These are phyloP conservation scores for Metschnikowia sp. DNA, from an alignment of 805 yeast genomes.

Conservation along the genomic window DNA sequence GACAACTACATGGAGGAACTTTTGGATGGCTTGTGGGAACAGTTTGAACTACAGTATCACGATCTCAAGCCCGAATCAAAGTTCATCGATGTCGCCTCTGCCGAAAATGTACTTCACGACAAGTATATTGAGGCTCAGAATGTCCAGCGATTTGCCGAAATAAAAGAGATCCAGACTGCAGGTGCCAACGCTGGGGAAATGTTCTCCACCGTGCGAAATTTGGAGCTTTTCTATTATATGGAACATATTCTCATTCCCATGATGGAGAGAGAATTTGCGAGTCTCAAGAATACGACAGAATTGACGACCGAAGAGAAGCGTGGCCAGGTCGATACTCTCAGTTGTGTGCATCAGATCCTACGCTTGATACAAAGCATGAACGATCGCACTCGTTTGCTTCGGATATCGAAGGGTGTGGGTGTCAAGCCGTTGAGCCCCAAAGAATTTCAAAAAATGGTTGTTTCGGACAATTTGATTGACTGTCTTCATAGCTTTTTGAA, in stretches of 20 bases:
- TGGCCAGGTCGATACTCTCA: slow-evolving; percentile 4
- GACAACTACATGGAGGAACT: slow-evolving; percentile 7
- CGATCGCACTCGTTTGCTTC: slow-evolving; percentile 5
- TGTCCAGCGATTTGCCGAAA: slow-evolving; percentile 8
- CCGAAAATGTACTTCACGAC: slow-evolving; percentile 2
- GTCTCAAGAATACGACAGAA: neutral
- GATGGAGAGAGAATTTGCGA: slow-evolving; percentile 2
- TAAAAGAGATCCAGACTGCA: slow-evolving; percentile 5
- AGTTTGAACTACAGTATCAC: slow-evolving; percentile 8
- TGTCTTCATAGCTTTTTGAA: slow-evolving; percentile 6
- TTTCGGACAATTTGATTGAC: slow-evolving; percentile 5
- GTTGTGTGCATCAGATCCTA: slow-evolving; percentile 7
- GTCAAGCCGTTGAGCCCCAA: slow-evolving; percentile 1
- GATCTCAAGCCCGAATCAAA: slow-evolving; percentile 2
- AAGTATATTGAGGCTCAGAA: slow-evolving; percentile 3
- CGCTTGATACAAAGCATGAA: slow-evolving; percentile 6
- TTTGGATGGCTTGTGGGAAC: slow-evolving; percentile 7
- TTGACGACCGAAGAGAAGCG: neutral
- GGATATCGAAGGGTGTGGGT: slow-evolving; percentile 5
- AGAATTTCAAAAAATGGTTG: slow-evolving; percentile 5
- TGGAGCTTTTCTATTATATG: slow-evolving; percentile 8
- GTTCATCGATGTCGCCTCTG: slow-evolving; percentile 3
- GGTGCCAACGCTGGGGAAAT: slow-evolving; percentile 7
- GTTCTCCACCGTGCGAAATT: slow-evolving; percentile 6
- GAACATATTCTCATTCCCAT: slow-evolving; percentile 6